Conservation (phyloP, 768 basidiomycete species). For the Russula foetens region DNA sequence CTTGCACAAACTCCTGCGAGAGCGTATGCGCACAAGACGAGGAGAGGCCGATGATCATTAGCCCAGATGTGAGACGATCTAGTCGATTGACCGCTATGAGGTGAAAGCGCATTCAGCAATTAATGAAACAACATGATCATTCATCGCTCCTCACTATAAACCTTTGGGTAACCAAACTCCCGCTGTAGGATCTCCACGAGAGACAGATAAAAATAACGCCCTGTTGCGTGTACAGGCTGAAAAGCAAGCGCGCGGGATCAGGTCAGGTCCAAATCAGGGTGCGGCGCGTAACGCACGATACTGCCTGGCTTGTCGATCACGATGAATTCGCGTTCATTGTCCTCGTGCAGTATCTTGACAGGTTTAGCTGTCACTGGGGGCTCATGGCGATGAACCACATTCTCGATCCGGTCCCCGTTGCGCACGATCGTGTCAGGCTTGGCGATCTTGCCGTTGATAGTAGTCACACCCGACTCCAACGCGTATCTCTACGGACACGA, state of each 20-base stretch:
- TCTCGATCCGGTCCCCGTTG: constrained; percentile 92
- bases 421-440: constrained; percentile 67
- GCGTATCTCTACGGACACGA: constrained; percentile 43
- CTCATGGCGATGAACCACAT: constrained; percentile 94
- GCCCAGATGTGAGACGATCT: constrained; percentile 88
- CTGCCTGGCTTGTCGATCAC: constrained; percentile 96
- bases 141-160: constrained; percentile 55
- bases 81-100: constrained; percentile 84
- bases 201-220: constrained; percentile 84
- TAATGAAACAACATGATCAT: not conserved
- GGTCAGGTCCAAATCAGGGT: not conserved
- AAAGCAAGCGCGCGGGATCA: not conserved
- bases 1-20: constrained; percentile 73
- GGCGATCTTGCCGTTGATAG: constrained; percentile 86
- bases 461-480: constrained; percentile 90
- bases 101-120: no score
- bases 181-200: constrained; percentile 77
- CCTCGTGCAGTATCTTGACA: constrained; percentile 70
- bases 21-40: constrained; percentile 58
- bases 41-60: constrained; percentile 87
- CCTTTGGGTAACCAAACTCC: constrained; percentile 76
- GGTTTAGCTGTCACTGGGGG: constrained; percentile 86
- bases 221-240: constrained; percentile 88
- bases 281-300: constrained; percentile 57
- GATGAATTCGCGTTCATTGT: constrained; percentile 73